phyloP scores from a whole-genome alignment of 139 green algal genomes.

The Coelastrella sp. region DNA sequence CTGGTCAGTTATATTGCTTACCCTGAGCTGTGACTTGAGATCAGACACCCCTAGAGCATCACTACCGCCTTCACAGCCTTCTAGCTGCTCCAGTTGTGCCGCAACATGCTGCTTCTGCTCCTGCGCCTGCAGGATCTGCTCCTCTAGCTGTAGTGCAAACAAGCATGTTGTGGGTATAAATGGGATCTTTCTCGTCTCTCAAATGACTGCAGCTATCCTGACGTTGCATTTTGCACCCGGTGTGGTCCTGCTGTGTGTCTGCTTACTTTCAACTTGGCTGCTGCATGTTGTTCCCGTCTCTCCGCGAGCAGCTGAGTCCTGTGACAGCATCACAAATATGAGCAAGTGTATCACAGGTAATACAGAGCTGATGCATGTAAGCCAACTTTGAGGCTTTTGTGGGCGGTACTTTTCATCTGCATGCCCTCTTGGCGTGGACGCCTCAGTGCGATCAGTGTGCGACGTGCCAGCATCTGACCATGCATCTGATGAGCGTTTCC shows the following conservation, averaged over 20 bases:
- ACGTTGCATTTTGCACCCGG: not conserved
- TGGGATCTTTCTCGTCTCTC: too few species aligned
- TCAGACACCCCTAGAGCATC: conserved; percentile 16
- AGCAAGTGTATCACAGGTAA: too few species aligned
- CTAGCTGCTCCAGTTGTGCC: conserved; percentile 38
- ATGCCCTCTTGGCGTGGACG: conserved; percentile 12
- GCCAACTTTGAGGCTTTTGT: too few species aligned
- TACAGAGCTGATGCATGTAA: too few species aligned
- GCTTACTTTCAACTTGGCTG: not conserved
- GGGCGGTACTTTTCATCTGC: conserved; percentile 9
- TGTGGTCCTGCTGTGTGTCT: not conserved
- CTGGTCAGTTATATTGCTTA: not conserved
- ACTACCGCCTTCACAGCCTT: conserved; percentile 18
- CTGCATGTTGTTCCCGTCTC: conserved; percentile 25
- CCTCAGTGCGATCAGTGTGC: not conserved
- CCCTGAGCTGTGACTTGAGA: conserved; percentile 18
- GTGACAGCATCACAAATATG: not conserved
- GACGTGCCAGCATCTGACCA: conserved; percentile 7
- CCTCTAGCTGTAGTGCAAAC: conserved; percentile 28
- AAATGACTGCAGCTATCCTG: too few species aligned
- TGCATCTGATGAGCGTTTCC: conserved; percentile 36
- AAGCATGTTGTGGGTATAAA: not conserved
- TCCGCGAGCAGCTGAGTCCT: conserved; percentile 23
- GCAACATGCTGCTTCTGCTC: conserved; percentile 35
- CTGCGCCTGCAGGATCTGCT: conserved; percentile 4